Conservation (phyloP, 2,329 filamentous ascomycete species). For the Aspergillus nomiae region DNA sequence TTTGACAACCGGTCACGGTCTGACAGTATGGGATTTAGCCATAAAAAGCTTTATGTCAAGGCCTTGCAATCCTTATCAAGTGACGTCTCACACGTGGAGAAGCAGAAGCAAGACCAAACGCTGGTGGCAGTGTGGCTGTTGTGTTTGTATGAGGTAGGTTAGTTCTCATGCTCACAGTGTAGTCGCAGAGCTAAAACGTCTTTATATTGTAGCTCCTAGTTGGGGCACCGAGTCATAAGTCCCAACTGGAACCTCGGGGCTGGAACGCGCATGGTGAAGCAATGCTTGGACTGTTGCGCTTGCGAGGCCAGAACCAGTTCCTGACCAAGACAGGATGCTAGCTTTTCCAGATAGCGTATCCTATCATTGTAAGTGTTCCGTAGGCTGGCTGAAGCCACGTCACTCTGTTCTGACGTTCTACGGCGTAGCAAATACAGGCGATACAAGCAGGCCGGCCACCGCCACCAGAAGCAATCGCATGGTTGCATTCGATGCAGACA, state of each 20-base stretch:
- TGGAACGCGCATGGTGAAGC: background rate
- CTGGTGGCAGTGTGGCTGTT: background rate
- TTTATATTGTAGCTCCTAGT: background rate
- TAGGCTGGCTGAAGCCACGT: background rate
- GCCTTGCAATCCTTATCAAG: background rate
- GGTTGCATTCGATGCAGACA: background rate
- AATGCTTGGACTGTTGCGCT: background rate
- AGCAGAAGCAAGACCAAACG: background rate
- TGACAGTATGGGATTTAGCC: background rate
- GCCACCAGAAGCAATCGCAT: background rate
- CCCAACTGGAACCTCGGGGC: background rate
- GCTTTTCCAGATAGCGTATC: background rate
- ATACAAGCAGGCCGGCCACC: background rate
- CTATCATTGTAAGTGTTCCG: background rate
- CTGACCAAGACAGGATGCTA: background rate
- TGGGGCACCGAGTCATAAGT: background rate
- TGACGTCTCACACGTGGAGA: background rate
- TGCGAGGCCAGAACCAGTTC: background rate
- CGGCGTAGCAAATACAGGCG: background rate
- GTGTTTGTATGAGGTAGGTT: background rate
- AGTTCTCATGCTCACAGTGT: background rate
- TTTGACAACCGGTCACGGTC: background rate
- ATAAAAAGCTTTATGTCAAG: background rate
- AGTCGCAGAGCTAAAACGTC: background rate
- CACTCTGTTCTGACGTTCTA: background rate